These are phyloP conservation scores for Panaeolus papilionaceus DNA, from an alignment of 768 basidiomycete genomes.

Conservation along the genomic window DNA sequence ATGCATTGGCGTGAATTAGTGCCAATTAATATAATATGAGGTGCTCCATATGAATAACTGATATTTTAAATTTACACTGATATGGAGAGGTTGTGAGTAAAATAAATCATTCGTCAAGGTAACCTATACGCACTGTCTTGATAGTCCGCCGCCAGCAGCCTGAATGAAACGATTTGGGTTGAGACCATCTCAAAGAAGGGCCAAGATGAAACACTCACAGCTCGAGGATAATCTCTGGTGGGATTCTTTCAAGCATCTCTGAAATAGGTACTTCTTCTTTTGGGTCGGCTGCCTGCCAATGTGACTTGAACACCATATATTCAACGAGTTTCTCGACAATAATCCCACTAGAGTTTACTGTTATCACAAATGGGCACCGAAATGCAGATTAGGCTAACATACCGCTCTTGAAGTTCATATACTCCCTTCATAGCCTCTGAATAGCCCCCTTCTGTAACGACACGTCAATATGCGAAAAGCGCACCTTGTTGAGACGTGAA, in stretches of 20 bases:
- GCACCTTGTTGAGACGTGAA: no score
- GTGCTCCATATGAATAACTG: background rate
- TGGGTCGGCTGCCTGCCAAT: slow-evolving; percentile 71
- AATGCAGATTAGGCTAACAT: slow-evolving; percentile 24
- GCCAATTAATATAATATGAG: background rate
- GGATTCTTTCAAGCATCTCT: slow-evolving; percentile 84
- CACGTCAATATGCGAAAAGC: background rate
- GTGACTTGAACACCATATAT: slow-evolving; percentile 85
- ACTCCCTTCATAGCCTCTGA: slow-evolving; percentile 75
- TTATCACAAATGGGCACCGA: background rate
- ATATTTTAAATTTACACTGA: background rate
- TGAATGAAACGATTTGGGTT: slow-evolving; percentile 26
- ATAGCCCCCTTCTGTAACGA: slow-evolving; percentile 61
- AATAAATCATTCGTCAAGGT: background rate
- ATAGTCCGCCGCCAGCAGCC: slow-evolving; percentile 69
- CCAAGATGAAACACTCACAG: slow-evolving; percentile 60
- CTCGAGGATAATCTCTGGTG: slow-evolving; percentile 88
- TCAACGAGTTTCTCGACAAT: slow-evolving; percentile 90
- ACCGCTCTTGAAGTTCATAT: slow-evolving; percentile 78
- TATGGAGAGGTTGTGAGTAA: background rate
- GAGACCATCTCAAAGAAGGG: background rate
- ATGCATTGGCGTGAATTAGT: background rate
- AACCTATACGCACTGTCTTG: slow-evolving; percentile 54
- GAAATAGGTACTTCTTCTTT: slow-evolving; percentile 80
- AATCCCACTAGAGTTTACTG: slow-evolving; percentile 48